Percentiles rank a stretch among this genome's conserved stretches.
phyloP scores from a whole-genome alignment of 768 basidiomycete species.

The Tulasnella calospora region DNA sequence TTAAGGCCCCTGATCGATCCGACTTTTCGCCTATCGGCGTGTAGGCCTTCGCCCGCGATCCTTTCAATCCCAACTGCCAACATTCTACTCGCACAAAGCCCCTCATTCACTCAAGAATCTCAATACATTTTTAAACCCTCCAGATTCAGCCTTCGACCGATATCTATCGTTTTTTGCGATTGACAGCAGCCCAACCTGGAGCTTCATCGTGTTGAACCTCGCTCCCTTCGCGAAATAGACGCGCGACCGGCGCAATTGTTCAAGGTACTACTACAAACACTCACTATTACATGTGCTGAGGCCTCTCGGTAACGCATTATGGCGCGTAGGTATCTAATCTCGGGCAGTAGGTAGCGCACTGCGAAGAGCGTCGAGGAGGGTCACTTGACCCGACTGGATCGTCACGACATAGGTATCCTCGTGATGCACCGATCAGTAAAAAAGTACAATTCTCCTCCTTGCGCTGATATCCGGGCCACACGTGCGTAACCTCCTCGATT shows the following conservation, averaged over 20 bases:
- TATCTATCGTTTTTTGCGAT: background rate
- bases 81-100: background rate
- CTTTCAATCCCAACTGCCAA: background rate
- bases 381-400: no score
- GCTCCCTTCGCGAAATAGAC: background rate
- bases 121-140: background rate
- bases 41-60: background rate
- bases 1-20: background rate
- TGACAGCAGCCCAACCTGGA: background rate
- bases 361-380: no score
- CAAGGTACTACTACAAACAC: background rate
- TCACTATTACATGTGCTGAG: background rate
- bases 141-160: background rate
- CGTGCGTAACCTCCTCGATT: no score
- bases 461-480: no score
- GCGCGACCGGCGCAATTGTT: background rate
- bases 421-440: no score
- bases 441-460: no score
- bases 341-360: no score
- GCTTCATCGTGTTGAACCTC: background rate
- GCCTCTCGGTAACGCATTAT: background rate
- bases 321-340: no score
- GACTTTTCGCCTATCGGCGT: background rate
- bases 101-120: background rate
- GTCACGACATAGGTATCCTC: no score